phyloP scores from a whole-genome alignment of 164 flowering plant species.

The Tetracentron sinense region DNA sequence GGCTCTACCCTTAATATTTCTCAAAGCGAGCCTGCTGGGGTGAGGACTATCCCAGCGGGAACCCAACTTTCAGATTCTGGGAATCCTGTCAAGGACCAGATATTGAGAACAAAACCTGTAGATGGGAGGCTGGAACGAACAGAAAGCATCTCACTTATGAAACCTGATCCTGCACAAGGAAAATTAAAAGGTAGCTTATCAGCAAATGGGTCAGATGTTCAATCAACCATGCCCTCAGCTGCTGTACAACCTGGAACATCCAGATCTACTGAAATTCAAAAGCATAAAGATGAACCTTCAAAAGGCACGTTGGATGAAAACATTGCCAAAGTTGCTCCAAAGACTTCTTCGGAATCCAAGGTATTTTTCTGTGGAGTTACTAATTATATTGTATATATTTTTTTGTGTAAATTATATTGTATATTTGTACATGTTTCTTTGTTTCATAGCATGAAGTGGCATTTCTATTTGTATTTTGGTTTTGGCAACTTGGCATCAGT shows the following conservation, averaged over 20 bases:
- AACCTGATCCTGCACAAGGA: conserved; percentile 42
- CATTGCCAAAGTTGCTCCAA: conserved; percentile 36
- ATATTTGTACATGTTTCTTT: no score
- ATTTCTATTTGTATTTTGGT: no score
- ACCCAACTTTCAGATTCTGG: conserved; percentile 41
- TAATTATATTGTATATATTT: no score
- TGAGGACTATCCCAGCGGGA: conserved; percentile 26
- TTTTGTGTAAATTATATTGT: no score
- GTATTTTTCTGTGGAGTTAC: conserved; percentile 26
- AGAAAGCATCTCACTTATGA: conserved; percentile 39
- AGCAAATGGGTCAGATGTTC: conserved; percentile 50
- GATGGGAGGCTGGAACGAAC: conserved; percentile 59
- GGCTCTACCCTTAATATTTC: conserved; percentile 38
- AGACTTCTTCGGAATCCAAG: conserved; percentile 57
- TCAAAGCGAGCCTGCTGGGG: conserved; percentile 44
- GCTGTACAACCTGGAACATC: conserved; percentile 33
- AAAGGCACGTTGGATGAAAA: conserved; percentile 54
- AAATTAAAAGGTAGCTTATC: conserved; percentile 48
- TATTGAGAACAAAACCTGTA: conserved; percentile 36
- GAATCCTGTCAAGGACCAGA: conserved; percentile 47
- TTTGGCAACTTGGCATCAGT: no score
- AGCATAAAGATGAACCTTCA: conserved; percentile 47
- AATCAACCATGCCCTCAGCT: conserved; percentile 22
- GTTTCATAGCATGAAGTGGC: no score
- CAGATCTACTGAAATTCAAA: conserved; percentile 44